phyloP scores from a whole-genome alignment of 179 eudicot genomes.

The Monotropa hypopitys region DNA sequence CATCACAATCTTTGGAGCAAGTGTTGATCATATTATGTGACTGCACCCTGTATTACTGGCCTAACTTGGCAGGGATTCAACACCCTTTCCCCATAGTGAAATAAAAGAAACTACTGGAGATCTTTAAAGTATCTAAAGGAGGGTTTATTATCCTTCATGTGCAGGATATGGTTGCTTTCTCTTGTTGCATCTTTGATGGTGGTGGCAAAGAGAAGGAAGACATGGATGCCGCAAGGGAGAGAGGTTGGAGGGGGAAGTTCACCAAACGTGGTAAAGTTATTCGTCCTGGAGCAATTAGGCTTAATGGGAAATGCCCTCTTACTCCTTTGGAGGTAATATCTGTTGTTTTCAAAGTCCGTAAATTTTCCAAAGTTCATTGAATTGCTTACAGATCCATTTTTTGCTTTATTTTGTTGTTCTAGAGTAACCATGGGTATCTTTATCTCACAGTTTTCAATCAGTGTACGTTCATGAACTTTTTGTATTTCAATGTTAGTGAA shows the following conservation, averaged over 20 bases:
- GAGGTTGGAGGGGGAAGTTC: constrained; percentile 97
- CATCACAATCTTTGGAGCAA: not conserved
- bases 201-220: constrained; percentile 82
- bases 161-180: constrained; percentile 99
- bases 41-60: not conserved
- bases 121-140: not conserved
- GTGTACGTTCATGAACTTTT: not conserved
- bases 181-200: constrained; percentile 93
- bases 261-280: constrained; percentile 72
- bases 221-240: constrained; percentile 94
- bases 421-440: not conserved
- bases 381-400: not conserved
- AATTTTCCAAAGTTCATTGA: not conserved
- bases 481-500: not conserved
- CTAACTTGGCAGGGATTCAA: not conserved
- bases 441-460: not conserved
- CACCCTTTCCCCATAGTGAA: not conserved
- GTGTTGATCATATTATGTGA: not conserved
- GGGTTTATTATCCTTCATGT: constrained; percentile 3
- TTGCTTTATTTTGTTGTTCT: constrained; percentile 74
- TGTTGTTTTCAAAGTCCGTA: constrained; percentile 23
- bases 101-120: not conserved
- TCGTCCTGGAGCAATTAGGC: constrained; percentile 78
- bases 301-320: constrained; percentile 94
- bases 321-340: constrained; percentile 83